Base-by-base conservation (phyloP, 2,329 filamentous ascomycete genomes). In the Hypoxylon sp. region DNA sequence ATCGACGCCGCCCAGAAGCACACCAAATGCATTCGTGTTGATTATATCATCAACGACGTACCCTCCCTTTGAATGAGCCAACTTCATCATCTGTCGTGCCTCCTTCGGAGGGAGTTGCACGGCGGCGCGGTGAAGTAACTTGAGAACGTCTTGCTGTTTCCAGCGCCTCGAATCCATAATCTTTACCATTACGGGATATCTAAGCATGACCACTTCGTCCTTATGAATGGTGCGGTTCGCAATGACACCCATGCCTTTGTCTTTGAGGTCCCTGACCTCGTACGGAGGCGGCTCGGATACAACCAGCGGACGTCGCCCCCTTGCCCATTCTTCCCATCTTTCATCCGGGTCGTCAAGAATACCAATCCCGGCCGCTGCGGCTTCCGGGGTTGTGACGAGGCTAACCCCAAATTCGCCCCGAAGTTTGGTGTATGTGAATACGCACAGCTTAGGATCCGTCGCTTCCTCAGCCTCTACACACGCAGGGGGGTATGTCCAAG, bases 21-120 rank as follows among this genome's bases (percentile, higher is more conserved):
- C 70, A 0, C 76, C 76, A 65, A 79, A 79, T 0, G 79, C 74
- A 46, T 80, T 80, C 5, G 79, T 80, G 23, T 75, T 70, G 7
- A 80, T 63, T 9, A 79, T 71, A 41, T 79, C 77, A 46, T 80
- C 76, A 0, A 79, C 56, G 2, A 74, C 65, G n/a, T 77, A 76
- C 1, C 74, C 76, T 2, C 75, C 76, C 3, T 74, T 73, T 32
- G 74, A 77, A 41, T 66, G 67, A n/a, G 79, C 74, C 58, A 80
- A 62, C 25, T 60, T 61, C 62, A 76, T 60, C 21, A 80, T 62
- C 45, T 70, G 53, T 66, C 70, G 56, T 6, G 57, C 69, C 28
- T 63, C 59, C 25, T 70, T 65, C 5, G 74, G 69, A 28, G 80
- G 69, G 48, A 76, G 70, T 14, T 75, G 68, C 28, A 80, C 53